Evolutionary conservation across 2,329 filamentous ascomycete genomes (phyloP), one percentile per base, ranked within the genome.

Genomic region (Huntiella bhutanensis): DNA sequence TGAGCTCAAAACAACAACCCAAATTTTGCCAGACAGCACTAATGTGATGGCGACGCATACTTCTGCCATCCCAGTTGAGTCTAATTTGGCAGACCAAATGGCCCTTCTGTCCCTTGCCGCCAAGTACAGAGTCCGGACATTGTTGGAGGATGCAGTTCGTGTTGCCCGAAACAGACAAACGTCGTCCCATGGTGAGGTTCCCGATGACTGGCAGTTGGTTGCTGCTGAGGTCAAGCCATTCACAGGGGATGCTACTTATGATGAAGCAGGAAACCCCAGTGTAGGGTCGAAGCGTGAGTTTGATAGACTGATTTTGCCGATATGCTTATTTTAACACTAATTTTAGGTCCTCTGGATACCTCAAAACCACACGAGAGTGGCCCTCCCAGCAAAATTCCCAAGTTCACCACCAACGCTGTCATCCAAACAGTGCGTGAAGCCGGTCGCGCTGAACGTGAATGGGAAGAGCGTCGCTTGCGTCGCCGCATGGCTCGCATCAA

Each of bases 61-160:
- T 2, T 75, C 75, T 15, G 84, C 81, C 46, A 73, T 92, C 34
- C 73, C 91, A 0, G 76, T 80, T 33, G 81, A 86, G 38, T 75
- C 82, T 1, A 77, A 73, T 46, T 66, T 94, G 33, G 80, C 82
- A 11, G 86, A 94, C 51, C 82, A 95, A 53, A 64, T 95, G 39
- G 81, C 83, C 19, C 67, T 95, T 12, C 59, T 95, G 49, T 91
- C 85, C 4, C 71, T 95, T 48, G 82, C 83, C 13, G 78, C 84
- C 7, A 84, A 88, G 57, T 81, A 92, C 54, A 73, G 85, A 22
- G 55, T 95, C 34, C 71, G 82, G 45, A 74, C 77, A 10, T 62
- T 95, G 28, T 57, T 95, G 3, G 81, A 87, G 56, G 86, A 94
- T 54, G 77, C 84, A 8, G 73, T 77, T 46, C 70, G 70, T 7